Conservation (phyloP, 495 filamentous ascomycete genomes). For the Aspergillus olivimuriae region DNA sequence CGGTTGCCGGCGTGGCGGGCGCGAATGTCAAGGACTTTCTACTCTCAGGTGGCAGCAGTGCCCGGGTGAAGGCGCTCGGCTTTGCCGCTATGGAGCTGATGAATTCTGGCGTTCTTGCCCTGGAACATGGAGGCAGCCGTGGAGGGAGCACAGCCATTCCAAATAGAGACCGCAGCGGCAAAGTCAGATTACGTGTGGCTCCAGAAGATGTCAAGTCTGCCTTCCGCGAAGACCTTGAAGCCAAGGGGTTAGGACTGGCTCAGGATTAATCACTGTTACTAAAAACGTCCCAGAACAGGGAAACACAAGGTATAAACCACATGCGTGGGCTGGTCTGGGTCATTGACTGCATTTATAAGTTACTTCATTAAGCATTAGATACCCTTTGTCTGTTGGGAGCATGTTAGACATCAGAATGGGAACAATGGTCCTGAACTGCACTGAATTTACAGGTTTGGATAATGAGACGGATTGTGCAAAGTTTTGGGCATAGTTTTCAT, state of each 20-base stretch:
- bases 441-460: no score
- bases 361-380: no score
- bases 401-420: no score
- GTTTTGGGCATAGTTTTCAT: no score
- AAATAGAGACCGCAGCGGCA: constrained; percentile 74
- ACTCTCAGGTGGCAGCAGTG: constrained; percentile 33
- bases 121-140: constrained; percentile 53
- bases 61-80: constrained; percentile 61
- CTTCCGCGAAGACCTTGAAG: constrained; percentile 81
- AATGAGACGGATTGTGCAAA: no score
- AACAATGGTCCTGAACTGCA: no score
- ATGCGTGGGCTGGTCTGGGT: no score
- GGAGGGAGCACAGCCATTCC: constrained; percentile 28
- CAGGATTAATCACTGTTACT: constrained; percentile 22
- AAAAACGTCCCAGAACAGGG: no score
- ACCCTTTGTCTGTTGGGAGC: no score
- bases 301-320: no score
- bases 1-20: constrained; percentile 36
- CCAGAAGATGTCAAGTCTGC: constrained; percentile 87
- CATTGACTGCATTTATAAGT: no score
- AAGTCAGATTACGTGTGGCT: constrained; percentile 75
- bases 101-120: constrained; percentile 77
- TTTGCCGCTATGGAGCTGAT: constrained; percentile 72
- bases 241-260: constrained; percentile 60
- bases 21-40: constrained; percentile 37